phyloP scores from a whole-genome alignment of 352 stramenopile species.

The Phytophthora aleatoria region DNA sequence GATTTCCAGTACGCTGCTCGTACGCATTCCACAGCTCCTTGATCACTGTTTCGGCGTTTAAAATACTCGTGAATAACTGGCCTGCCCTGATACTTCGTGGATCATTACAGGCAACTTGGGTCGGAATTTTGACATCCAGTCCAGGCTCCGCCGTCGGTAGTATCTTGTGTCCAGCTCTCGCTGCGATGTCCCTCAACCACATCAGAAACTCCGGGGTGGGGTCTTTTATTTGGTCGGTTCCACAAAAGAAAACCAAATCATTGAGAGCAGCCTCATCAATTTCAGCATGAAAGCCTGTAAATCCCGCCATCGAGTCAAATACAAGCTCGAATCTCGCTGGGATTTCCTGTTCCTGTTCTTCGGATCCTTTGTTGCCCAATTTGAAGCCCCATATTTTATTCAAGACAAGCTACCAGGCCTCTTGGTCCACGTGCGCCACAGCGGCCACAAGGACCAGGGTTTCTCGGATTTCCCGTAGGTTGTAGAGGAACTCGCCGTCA shows the following conservation, averaged over 20 bases:
- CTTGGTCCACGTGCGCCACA: slow-evolving; percentile 24
- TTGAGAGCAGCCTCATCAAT: not conserved
- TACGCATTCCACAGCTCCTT: not conserved
- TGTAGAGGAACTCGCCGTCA: not conserved
- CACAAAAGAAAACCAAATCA: slow-evolving; percentile 5
- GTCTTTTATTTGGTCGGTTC: not conserved
- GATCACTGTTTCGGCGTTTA: not conserved
- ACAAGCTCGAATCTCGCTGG: not conserved
- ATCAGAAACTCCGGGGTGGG: not conserved
- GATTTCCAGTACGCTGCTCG: not conserved
- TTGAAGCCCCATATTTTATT: not conserved
- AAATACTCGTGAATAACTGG: not conserved
- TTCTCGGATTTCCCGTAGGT: slow-evolving; percentile 21
- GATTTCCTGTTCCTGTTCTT: slow-evolving; percentile 16
- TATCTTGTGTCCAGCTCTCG: too few relatives aligned
- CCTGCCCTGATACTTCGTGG: too few relatives aligned
- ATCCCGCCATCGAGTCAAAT: not conserved
- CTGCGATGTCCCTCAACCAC: not conserved
- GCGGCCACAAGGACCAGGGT: slow-evolving; percentile 33
- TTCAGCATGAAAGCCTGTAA: not conserved
- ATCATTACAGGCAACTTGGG: too few relatives aligned
- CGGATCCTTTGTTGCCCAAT: slow-evolving; percentile 4
- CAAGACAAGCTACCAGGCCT: slow-evolving; percentile 24
- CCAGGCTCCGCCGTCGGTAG: too few relatives aligned
- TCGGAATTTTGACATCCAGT: not conserved